These are phyloP conservation scores for Cladorrhinum sp. DNA, from an alignment of 2,329 filamentous ascomycete genomes.

Conservation along the genomic window DNA sequence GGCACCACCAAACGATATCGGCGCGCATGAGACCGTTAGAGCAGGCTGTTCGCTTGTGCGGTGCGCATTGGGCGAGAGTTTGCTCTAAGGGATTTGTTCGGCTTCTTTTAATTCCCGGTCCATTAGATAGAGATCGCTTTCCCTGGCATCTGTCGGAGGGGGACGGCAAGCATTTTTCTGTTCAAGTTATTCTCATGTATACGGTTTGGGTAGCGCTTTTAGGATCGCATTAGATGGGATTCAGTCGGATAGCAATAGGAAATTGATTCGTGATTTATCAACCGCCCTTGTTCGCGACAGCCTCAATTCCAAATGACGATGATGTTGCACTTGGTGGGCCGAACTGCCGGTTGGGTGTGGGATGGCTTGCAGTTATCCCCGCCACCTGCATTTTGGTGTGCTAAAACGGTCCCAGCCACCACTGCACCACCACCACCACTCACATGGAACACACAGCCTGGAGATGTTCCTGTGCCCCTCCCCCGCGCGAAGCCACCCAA, in stretches of 20 bases:
- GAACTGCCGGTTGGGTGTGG: background rate
- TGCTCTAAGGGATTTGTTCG: conserved; percentile 59
- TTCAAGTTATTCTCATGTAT: background rate
- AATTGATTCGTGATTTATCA: background rate
- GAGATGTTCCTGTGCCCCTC: background rate
- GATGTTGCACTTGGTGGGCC: background rate
- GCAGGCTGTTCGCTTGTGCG: conserved; percentile 89
- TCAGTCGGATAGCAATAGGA: background rate
- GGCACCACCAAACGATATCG: conserved; percentile 56
- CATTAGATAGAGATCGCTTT: background rate
- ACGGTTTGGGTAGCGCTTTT: background rate
- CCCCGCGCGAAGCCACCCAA: background rate
- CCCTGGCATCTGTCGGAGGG: background rate
- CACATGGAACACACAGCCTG: background rate
- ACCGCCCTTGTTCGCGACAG: background rate
- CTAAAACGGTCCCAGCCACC: conserved; percentile 22
- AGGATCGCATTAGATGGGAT: background rate
- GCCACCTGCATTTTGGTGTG: conserved; percentile 17
- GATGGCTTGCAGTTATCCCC: background rate
- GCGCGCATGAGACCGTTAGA: conserved; percentile 80
- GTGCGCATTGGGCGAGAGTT: conserved; percentile 86
- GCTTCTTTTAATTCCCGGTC: background rate
- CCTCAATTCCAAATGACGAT: background rate
- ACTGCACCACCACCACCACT: background rate
- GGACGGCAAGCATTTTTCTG: background rate